Evolutionary conservation across 2,329 filamentous ascomycete genomes (phyloP).

Genomic region (Davidsoniella neocaledoniae): DNA sequence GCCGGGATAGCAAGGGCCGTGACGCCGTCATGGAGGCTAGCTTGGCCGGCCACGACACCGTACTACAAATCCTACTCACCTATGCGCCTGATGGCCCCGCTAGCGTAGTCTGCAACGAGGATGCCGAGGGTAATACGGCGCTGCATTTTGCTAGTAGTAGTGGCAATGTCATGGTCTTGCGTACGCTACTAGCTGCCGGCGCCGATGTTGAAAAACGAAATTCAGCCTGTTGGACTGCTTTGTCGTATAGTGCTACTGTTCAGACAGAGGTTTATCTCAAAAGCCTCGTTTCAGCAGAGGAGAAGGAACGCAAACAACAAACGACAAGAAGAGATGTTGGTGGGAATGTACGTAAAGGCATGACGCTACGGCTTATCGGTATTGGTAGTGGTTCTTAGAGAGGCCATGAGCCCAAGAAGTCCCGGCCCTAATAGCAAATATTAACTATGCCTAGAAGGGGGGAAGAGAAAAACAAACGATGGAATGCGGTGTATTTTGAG

Average conservation of each 20-base stretch:
- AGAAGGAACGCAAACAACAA: slow-evolving; percentile 34
- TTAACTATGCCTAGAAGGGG: too few relatives aligned
- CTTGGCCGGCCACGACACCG: slow-evolving; percentile 43
- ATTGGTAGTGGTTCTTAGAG: too few relatives aligned
- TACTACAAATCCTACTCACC: slow-evolving; percentile 47
- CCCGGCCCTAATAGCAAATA: too few relatives aligned
- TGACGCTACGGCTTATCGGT: too few relatives aligned
- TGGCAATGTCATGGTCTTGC: slow-evolving; percentile 60
- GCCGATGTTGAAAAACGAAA: slow-evolving; percentile 59
- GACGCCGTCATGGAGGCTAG: slow-evolving; percentile 56
- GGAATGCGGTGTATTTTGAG: too few relatives aligned
- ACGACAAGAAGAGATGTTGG: too few relatives aligned
- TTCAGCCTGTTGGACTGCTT: slow-evolving; percentile 62
- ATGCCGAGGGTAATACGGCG: slow-evolving; percentile 67
- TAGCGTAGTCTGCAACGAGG: slow-evolving; percentile 38
- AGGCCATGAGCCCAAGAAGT: too few relatives aligned
- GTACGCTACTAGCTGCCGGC: slow-evolving; percentile 62
- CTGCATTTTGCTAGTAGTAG: slow-evolving; percentile 74
- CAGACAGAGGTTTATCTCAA: slow-evolving; percentile 77
- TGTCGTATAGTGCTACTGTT: slow-evolving; percentile 68
- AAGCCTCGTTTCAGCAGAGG: slow-evolving; percentile 55
- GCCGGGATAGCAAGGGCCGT: slow-evolving; percentile 48
- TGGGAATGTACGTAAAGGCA: too few relatives aligned
- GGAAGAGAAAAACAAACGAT: too few relatives aligned
- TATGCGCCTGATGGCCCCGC: slow-evolving; percentile 38